Percentiles rank a stretch among this genome's conserved stretches.
Evolutionary conservation across 1,284 basidiomycete genomes (phyloP).

Genomic region (Sphagnurus paluster): DNA sequence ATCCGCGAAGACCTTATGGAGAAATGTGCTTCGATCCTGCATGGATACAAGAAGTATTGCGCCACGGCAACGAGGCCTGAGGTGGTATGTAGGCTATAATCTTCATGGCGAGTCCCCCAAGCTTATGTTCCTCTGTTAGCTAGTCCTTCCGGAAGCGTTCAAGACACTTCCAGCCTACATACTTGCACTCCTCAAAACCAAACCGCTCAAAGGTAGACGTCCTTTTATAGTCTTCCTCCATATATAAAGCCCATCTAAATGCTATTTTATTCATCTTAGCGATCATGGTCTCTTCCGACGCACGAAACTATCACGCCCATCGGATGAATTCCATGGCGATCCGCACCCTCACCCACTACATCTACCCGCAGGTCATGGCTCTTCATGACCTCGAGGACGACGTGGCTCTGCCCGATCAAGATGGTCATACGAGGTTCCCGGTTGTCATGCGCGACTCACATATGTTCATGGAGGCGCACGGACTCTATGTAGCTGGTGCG

Average conservation of each 20-base stretch:
- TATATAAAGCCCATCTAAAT: constrained; percentile 2
- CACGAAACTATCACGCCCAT: constrained; percentile 86
- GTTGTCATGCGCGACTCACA: constrained; percentile 85
- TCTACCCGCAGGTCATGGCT: constrained; percentile 91
- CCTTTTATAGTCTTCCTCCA: constrained; percentile 10
- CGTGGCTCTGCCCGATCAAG: constrained; percentile 68
- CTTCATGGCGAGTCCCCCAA: not conserved
- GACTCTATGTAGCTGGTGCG: constrained; percentile 88
- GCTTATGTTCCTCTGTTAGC: constrained; percentile 39
- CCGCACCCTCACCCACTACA: constrained; percentile 71
- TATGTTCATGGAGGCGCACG: constrained; percentile 87
- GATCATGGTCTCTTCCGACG: constrained; percentile 89
- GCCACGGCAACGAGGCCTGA: constrained; percentile 80
- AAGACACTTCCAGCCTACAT: constrained; percentile 86
- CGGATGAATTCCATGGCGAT: constrained; percentile 73
- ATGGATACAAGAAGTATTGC: constrained; percentile 91
- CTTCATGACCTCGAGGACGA: constrained; percentile 82
- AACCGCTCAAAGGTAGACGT: constrained; percentile 87
- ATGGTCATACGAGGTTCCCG: constrained; percentile 70
- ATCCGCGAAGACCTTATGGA: constrained; percentile 88
- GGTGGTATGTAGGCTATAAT: constrained; percentile 56
- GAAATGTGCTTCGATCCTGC: constrained; percentile 79
- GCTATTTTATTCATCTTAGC: constrained; percentile 42
- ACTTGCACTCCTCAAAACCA: constrained; percentile 86
- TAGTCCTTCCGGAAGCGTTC: constrained; percentile 95